Evolutionary conservation across 306 rosid species (phyloP), one percentile per base, ranked within the genome.

Genomic region (Purshia tridentata): DNA sequence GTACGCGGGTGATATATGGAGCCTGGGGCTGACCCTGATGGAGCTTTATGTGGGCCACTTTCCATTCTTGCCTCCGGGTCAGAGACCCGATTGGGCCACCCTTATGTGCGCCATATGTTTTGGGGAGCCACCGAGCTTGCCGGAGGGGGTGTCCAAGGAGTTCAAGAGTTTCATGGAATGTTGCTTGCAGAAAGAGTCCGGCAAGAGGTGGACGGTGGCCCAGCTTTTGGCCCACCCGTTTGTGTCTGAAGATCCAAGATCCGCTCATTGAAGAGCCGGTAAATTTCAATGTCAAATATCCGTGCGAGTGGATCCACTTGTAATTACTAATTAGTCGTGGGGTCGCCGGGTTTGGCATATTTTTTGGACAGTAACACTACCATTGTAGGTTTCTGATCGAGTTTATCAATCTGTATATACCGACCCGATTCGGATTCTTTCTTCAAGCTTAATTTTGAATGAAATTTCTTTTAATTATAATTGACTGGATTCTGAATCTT

Each of bases 31-130:
- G 9, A 93, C 97, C 19, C 81, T 93, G 3, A 82, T 91, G 62
- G 98, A 93, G 83, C 89, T 93, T 9, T 93, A 85, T 13, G 68
- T 93, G 84, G 98, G 98, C n/a, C 94, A 93, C 47, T 93, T 89
- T 0, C 98, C 98, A 0, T 84, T 93, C 22, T 86, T 93, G 42
- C 90, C 94, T 1, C 75, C 91, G 57, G 98, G 96, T 69, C 94
- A 93, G 19, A 76, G 96, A 65, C 98, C 98, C 72, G 94, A 89
- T 58, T 93, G 98, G 98, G 90, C 94, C 2, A 78, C 96, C 18
- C 81, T 93, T 0, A 93, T 93, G 96, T 93, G 96, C 20, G 91
- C 97, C 15, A 91, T 93, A 14, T 93, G 98, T 49, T 93, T 91
- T 46, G 86, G 92, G 0, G 98, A 93, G 4, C 92, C 96, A 0